Percentiles rank a stretch among this genome's conserved stretches.
These are phyloP conservation scores for Pleomassaria siparia DNA, from an alignment of 2,329 filamentous ascomycete species.

Conservation along the genomic window DNA sequence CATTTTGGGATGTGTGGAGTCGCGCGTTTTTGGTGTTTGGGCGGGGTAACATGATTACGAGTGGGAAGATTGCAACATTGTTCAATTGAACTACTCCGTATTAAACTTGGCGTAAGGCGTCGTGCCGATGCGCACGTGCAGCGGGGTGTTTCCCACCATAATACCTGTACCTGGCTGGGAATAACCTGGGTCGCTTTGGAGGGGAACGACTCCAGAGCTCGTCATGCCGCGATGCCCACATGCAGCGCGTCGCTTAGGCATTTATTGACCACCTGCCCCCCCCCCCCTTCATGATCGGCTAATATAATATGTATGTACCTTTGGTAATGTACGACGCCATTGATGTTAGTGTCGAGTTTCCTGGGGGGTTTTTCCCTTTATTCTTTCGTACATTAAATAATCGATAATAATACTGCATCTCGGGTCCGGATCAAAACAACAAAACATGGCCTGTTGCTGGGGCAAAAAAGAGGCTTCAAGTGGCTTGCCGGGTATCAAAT, in stretches of 20 bases:
- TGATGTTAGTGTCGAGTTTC: too few species aligned
- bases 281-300: neutral
- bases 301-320: too few species aligned
- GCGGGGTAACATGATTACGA: conserved; percentile 12
- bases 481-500: too few species aligned
- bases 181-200: conserved; percentile 2
- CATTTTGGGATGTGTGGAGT: conserved; percentile 46
- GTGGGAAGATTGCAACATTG: conserved; percentile 1
- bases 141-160: too few species aligned
- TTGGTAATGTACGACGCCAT: too few species aligned
- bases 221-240: neutral
- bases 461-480: too few species aligned
- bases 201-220: neutral
- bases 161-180: too few species aligned
- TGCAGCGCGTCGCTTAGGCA: neutral
- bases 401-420: neutral
- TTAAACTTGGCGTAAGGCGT: neutral
- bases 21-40: conserved; percentile 5
- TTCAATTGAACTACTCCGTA: too few species aligned
- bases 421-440: neutral
- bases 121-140: neutral
- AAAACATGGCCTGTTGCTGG: too few species aligned
- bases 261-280: conserved; percentile 1
- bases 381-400: too few species aligned
- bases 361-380: too few species aligned